A percentile compares a stretch with the other conserved stretches of the same genome.
phyloP scores from a whole-genome alignment of 176 grass and related monocot species.

The Calamus simplicifolius region DNA sequence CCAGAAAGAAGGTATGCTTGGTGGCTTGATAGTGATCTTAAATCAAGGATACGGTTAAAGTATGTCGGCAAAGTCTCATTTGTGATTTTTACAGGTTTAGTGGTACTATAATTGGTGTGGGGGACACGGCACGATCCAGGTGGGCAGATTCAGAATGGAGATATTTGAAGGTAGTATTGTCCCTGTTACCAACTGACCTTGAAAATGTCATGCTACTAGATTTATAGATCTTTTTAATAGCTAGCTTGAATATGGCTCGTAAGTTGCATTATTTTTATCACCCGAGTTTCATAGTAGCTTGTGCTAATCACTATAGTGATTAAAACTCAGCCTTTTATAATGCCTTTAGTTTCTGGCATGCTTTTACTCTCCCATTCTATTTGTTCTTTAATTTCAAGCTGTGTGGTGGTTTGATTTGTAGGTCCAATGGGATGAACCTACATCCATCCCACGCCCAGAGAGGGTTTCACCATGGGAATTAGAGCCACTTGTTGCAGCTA shows the following conservation, averaged over 20 bases:
- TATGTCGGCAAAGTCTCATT: neutral
- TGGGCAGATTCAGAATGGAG: constrained; percentile 90
- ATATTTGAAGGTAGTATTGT: constrained; percentile 62
- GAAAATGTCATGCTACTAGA: too few relatives aligned
- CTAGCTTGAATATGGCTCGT: too few relatives aligned
- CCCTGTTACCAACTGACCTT: too few relatives aligned
- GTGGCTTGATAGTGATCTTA: too few relatives aligned
- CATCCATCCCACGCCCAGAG: constrained; percentile 58
- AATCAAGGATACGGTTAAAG: too few relatives aligned
- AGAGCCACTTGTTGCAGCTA: constrained; percentile 55
- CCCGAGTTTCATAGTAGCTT: too few relatives aligned
- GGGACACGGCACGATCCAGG: constrained; percentile 42
- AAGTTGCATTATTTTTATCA: too few relatives aligned
- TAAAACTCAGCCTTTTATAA: too few relatives aligned
- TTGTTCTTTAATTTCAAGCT: too few relatives aligned
- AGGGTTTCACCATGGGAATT: constrained; percentile 89
- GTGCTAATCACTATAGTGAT: too few relatives aligned
- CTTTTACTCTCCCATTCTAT: neutral
- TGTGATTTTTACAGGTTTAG: constrained; percentile 63
- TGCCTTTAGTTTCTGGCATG: too few relatives aligned
- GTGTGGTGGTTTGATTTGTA: constrained; percentile 18
- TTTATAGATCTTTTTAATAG: too few relatives aligned
- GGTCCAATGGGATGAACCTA: constrained; percentile 98
- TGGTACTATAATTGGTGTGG: constrained; percentile 75
- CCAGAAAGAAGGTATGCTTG: constrained; percentile 73